Evolutionary conservation across 1,284 basidiomycete species (phyloP), one percentile per base, ranked within the genome.

Genomic region (Apiotrichum porosum): DNA sequence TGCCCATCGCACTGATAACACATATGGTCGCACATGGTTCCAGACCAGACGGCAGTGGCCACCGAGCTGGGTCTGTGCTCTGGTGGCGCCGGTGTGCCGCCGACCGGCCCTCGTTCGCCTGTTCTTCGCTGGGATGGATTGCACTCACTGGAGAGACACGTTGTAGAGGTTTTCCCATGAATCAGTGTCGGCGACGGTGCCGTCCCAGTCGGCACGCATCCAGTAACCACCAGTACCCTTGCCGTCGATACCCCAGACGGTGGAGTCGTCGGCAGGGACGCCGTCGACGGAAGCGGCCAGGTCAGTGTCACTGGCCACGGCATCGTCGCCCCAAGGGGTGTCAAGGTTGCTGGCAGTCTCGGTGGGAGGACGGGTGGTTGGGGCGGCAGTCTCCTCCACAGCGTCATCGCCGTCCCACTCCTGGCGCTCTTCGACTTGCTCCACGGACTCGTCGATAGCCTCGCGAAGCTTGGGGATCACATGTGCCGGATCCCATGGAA

Each of bases 401-500:
- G 18, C 54, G 34, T 48, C 56, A 37, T 44, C 18, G 31, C 18
- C 22, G 14, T 24, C 22, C 36, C 36, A 37, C 36, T 37, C 36
- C 24, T 18, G 21, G 36, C 21, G 9, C 31, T 19, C 34, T 9
- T 22, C 35, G 30, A 21, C 32, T 13, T 33, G 22, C 21, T 26
- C 28, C 26, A 22, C 23, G 8, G 22, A 19, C 18, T 63, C 58
- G 18, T 26, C 28, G 22, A 22, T 18, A 8, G 22, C 18, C 18
- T 63, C 58, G 18, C 31, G 37, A 9, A 66, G 49, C 14, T 42
- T 47, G 38, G 34, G 31, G 38, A 68, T 69, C 15, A 42, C 57
- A 42, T 71, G 64, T 72, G 62, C 76, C 33, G 53, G 71, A 71
- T 44, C 51, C 51, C 80, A 71, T 52, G 84, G 83, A 21, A 94